Evolutionary conservation across 768 basidiomycete species (phyloP), one percentile per base, ranked within the genome.

Genomic region (Boletus fagicola): DNA sequence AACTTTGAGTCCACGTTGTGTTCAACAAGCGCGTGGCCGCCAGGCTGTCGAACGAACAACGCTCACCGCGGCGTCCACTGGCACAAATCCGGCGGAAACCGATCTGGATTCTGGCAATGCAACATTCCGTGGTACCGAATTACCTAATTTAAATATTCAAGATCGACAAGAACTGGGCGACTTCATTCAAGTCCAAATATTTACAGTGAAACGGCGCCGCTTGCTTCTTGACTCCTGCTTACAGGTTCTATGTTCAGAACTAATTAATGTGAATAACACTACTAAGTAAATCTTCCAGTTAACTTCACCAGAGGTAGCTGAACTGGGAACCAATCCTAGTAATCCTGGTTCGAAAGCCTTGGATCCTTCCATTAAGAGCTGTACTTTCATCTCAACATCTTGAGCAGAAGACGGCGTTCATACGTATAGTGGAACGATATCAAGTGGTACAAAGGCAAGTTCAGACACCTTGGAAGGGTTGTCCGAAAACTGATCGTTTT

Each of bases 141-240:
- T 62, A 66, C 56, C 1, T 68, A 63, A 68, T 53, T n/a, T n/a
- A n/a, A n/a, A n/a, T n/a, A n/a, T n/a, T n/a, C 61, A 53, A 53
- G 68, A 68, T 69, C 68, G 62, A 66, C 66, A 44, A 35, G 48
- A 31, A 45, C 56, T 49, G 39, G 24, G 6, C 35, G 15, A 26
- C n/a, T 26, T 11, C 20, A 48, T 31, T 31, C 30, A 47, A 20
- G 45, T 46, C 28, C 28, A n/a, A n/a, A n/a, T n/a, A 20, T 31
- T 48, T 31, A 15, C n/a, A 49, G 33, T 33, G 47, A 5, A 54
- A 45, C 53, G 56, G 44, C 31, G 28, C 58, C 49, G 55, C 36
- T 46, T 28, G 46, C 28, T 47, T 45, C 35, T 54, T 33, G 22
- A 30, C 20, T 24, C 24, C 44, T 49, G 24, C 36, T 15, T 13